A percentile compares a stretch with the other conserved stretches of the same genome.
Conservation (phyloP, 257 asterid genomes). For the Schizonepeta tenuifolia region DNA sequence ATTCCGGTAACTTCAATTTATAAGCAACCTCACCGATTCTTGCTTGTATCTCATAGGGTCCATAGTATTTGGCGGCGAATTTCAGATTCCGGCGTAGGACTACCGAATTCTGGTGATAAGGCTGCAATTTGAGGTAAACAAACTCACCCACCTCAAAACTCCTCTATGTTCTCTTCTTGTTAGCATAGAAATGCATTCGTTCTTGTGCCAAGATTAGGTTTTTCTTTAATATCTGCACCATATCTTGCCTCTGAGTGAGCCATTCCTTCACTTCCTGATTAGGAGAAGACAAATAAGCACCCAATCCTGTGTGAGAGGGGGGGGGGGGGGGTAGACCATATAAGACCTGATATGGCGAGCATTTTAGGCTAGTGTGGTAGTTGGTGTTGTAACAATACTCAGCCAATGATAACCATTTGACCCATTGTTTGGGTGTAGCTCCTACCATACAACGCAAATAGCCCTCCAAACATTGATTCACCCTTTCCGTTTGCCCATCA, state of each 20-base stretch:
- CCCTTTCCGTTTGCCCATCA: too few species aligned
- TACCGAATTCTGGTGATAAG: background rate
- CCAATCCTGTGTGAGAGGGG: background rate
- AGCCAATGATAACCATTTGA: background rate
- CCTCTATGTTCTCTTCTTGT: background rate
- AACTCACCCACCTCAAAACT: background rate
- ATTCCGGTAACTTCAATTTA: too few species aligned
- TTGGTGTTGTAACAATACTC: too few species aligned
- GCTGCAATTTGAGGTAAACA: background rate
- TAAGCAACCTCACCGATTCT: too few species aligned
- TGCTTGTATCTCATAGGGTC: background rate
- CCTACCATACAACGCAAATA: too few species aligned
- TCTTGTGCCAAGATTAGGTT: background rate
- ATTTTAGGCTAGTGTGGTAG: too few species aligned
- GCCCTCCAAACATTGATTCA: too few species aligned
- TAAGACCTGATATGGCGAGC: too few species aligned
- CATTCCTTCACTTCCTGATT: background rate
- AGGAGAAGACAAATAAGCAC: background rate
- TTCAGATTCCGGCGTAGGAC: background rate
- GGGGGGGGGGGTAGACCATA: background rate
- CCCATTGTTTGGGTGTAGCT: too few species aligned
- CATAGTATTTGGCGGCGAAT: background rate
- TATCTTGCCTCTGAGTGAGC: background rate
- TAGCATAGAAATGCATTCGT: background rate
- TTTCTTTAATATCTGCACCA: background rate